Base-by-base conservation (phyloP, 495 filamentous ascomycete species). In the Melanomma pulvis-pyrius region DNA sequence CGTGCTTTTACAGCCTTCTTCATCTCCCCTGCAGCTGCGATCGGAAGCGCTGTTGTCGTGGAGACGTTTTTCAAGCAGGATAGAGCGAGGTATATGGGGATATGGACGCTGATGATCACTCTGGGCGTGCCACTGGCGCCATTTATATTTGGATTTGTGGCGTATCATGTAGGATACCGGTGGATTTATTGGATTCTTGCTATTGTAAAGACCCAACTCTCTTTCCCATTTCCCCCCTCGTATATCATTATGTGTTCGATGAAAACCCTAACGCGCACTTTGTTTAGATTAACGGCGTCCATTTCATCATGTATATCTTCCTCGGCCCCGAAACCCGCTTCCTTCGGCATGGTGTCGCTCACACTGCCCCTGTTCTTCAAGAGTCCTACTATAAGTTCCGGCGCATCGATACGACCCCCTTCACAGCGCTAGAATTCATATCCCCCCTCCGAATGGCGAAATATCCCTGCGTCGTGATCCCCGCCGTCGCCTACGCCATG, bases 271-370 rank as follows among this genome's bases (percentile, higher is more conserved):
- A 36, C 13, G 6, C 32, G 32, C 32, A 36, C 75, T 79, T 52
- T 5, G 12, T 29, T 12, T 41, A 84, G 79, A 82, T 79, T 62
- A 86, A 85, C 60, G 82, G 75, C 28, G 78, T 72, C 26, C 83
- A 86, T 59, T 79, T 85, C 50, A 74, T 86, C 55, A 60, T 82
- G 34, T 86, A 81, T 55, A 57, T 85, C 30, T 80, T 85, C 77
- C 74, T 86, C n/a, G 80, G 82, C 29, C 80, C 82, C 0, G 84
- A 87, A 69, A 83, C 84, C 15, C 82, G 79, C 47, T 85, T 83
- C 52, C n/a, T 68, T 24, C 65, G 65, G 9, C 30, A 56, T 12
- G 50, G 56, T 66, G 64, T 67, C n/a, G 56, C 73, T n/a, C 65
- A 67, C 21, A 24, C 63, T 11, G 60, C 67, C 7, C 73, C 77